Evolutionary conservation across 225 moss, liverwort and hornwort species (phyloP), one percentile per base, ranked within the genome.

Genomic region (Thuidium tamariscinum): DNA sequence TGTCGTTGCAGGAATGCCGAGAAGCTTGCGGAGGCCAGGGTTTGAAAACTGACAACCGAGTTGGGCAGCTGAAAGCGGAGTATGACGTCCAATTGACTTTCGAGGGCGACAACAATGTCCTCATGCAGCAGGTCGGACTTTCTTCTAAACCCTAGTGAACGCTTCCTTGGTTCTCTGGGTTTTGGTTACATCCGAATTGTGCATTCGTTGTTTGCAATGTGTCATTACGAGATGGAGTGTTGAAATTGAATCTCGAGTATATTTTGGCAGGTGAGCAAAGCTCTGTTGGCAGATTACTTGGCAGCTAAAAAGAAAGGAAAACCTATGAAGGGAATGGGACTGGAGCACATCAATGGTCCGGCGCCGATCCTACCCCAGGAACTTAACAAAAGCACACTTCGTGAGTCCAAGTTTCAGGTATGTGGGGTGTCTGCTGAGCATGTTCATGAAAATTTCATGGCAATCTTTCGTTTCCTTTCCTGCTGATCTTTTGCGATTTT

Each of bases 11-110:
- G 99, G 99, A 99, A 93, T 99, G 99, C 83, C 93, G 99, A 76
- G 99, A 97, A 91, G 97, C 99, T 85, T 96, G 97, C 64, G 99
- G 99, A 87, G 99, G 99, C 64, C 99, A 95, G 89, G 99, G 97
- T 39, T 87, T 97, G 89, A 96, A 97, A 89, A 93, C 95, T 44
- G 97, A 96, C 11, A 99, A 95, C 75, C 94, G 92, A 86, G 89
- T 99, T 29, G 97, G 99, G 74, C 95, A 95, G 86, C 88, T 95
- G 81, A 99, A 99, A 90, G 94, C 95, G 49, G 99, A 99, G 63
- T 97, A 92, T 84, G 99, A 99, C 82, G 99, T 99, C 39, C 97
- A 96, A 79, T 78, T 93, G 84, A 99, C 99, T 32, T 99, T 99
- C 67, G 99, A 99, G 85, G 99, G 99, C 44, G 99, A 99, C 91